phyloP scores from a whole-genome alignment of 495 filamentous ascomycete genomes.

The Penicillium salamii region DNA sequence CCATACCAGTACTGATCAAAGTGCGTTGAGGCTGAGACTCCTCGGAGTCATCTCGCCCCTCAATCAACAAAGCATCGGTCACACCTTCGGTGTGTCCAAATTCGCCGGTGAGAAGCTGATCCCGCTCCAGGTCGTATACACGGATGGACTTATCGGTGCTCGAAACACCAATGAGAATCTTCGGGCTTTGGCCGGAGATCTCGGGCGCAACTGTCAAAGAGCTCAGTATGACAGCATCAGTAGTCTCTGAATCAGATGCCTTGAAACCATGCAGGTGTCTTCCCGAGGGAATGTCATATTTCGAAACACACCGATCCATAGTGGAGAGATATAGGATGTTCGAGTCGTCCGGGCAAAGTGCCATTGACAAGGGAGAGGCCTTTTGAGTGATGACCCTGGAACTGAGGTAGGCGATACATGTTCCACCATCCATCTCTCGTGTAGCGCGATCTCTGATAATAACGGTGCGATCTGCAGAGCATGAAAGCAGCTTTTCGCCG shows the following conservation, averaged over 20 bases:
- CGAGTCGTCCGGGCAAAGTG: slow-evolving; percentile 56
- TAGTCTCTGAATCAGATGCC: slow-evolving; percentile 70
- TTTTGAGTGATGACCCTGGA: slow-evolving; percentile 74
- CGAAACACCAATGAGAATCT: slow-evolving; percentile 76
- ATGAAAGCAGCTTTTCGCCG: slow-evolving; percentile 73
- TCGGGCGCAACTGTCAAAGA: slow-evolving; percentile 58
- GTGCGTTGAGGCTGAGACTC: slow-evolving; percentile 38
- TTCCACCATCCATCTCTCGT: slow-evolving; percentile 57
- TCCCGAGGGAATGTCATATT: slow-evolving; percentile 71
- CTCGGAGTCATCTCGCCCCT: slow-evolving; percentile 43
- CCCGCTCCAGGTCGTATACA: slow-evolving; percentile 76
- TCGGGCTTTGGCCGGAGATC: slow-evolving; percentile 35
- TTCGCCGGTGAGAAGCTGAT: slow-evolving; percentile 76
- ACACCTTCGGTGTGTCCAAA: slow-evolving; percentile 94
- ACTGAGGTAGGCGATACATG: slow-evolving; percentile 72
- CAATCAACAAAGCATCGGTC: slow-evolving; percentile 74
- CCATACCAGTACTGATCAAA: slow-evolving; percentile 73
- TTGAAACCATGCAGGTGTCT: slow-evolving; percentile 72
- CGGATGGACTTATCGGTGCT: slow-evolving; percentile 93
- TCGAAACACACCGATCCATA: slow-evolving; percentile 75
- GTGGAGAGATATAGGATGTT: slow-evolving; percentile 70
- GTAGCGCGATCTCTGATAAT: slow-evolving; percentile 74
- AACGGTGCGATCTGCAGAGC: slow-evolving; percentile 83
- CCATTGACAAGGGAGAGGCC: slow-evolving; percentile 82
- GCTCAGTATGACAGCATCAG: slow-evolving; percentile 79